A percentile compares a stretch with the other conserved stretches of the same genome.
Conservation (phyloP, 2,329 filamentous ascomycete genomes). For the Chaetomium sp. region DNA sequence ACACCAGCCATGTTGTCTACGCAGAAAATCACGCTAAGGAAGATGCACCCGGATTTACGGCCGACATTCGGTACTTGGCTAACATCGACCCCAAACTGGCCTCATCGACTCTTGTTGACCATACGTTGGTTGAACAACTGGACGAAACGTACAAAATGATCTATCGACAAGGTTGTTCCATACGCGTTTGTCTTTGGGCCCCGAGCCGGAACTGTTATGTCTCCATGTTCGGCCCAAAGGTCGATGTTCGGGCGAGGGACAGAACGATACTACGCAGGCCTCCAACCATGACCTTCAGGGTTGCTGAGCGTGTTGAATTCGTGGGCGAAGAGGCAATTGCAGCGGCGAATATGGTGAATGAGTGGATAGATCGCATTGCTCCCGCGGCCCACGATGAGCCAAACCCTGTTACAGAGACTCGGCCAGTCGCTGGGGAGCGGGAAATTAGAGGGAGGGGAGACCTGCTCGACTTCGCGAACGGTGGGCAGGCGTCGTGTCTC, state of each 20-base stretch:
- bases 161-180: constrained; percentile 21
- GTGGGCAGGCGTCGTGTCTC: neutral
- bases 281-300: constrained; percentile 1
- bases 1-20: constrained; percentile 22
- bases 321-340: too few species aligned
- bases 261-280: constrained; percentile 6
- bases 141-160: constrained; percentile 16
- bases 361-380: too few species aligned
- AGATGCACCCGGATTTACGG: constrained; percentile 3
- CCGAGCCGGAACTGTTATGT: neutral
- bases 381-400: too few species aligned
- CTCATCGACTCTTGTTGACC: constrained; percentile 27
- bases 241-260: neutral
- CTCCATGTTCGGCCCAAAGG: constrained; percentile 14
- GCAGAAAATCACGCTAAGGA: constrained; percentile 19
- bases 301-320: neutral
- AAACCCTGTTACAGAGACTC: neutral
- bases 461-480: neutral
- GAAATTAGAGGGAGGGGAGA: neutral
- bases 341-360: too few species aligned
- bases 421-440: neutral
- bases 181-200: constrained; percentile 25
- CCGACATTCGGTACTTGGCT: constrained; percentile 26
- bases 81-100: constrained; percentile 26
- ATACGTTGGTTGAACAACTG: constrained; percentile 11